Evolutionary conservation across 1,284 basidiomycete species (phyloP).

Genomic region (Vanrija pseudolonga): DNA sequence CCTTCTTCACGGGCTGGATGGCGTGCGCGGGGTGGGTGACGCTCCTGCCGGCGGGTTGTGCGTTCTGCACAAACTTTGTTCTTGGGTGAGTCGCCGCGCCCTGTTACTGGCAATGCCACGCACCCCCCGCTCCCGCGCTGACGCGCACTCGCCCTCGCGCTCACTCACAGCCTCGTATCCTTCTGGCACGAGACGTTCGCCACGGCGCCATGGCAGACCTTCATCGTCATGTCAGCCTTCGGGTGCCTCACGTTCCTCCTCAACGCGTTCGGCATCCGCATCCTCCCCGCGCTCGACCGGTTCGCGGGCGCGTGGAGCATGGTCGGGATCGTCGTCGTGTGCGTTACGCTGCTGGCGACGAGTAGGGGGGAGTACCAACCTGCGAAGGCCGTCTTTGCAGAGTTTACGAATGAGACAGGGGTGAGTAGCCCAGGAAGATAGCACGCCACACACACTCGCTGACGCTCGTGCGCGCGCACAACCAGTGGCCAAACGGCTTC

Average conservation of each 20-base stretch:
- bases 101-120: too few species aligned
- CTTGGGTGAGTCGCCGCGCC: constrained; percentile 23
- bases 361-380: constrained; percentile 39
- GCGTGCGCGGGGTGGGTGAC: constrained; percentile 42
- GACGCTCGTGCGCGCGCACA: too few species aligned
- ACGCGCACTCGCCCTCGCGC: too few species aligned
- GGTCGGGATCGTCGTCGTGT: constrained; percentile 39
- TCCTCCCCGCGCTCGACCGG: constrained; percentile 32
- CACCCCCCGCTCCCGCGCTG: too few species aligned
- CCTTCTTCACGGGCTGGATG: constrained; percentile 2
- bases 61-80: constrained; percentile 15
- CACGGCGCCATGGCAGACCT: constrained; percentile 15
- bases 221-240: constrained; percentile 21
- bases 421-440: too few species aligned
- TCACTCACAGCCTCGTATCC: constrained; percentile 23
- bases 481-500: constrained; percentile 49
- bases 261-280: constrained; percentile 32
- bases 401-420: constrained; percentile 47
- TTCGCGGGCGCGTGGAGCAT: constrained; percentile 36
- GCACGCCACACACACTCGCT: too few species aligned
- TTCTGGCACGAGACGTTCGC: constrained; percentile 35
- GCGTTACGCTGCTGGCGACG: constrained; percentile 41
- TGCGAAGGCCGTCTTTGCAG: constrained; percentile 45
- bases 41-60: constrained; percentile 35
- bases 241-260: constrained; percentile 14